Evolutionary conservation across 495 filamentous ascomycete genomes (phyloP), one percentile per base, ranked within the genome.

Genomic region (Lophium mytilinum): DNA sequence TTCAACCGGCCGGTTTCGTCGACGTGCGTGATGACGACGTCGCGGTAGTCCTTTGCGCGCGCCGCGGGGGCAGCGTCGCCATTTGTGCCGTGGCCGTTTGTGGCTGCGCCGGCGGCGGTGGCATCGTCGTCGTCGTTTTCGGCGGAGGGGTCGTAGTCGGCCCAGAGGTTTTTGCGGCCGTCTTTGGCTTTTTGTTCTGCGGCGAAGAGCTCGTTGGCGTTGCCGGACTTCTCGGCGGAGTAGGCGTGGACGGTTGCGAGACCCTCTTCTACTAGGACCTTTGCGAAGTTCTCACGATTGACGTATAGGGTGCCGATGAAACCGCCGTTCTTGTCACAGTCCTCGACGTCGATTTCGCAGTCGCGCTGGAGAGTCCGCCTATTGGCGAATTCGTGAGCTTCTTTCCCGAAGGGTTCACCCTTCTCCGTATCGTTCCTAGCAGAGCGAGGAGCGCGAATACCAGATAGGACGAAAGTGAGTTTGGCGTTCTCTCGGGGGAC

Each of bases 251-350:
- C 91, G 19, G 82, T 84, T 15, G 94, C 94, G 33, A 95, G 72
- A 47, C 94, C 94, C 72, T 97, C 94, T 71, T 97, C 93, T 3
- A 97, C 80, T 7, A 99, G 83, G 10, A 89, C 68, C 75, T 95
- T 96, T 63, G 93, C 89, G 72, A 99, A 92, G 75, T 89, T 96
- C 73, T 96, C 91, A 40, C 91, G 89, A 77, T 91, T 93, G 66
- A 97, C 78, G 64, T 91, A 96, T 1, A 99, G 80, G 14, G 87
- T 87, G 47, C 94, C 94, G 61, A 99, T 96, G 76, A 99, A 99
- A 53, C 92, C 94, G 62, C 94, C 94, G 35, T 89, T 84, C 75
- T 95, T 95, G 75, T 99, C 94, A 52, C 88, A 87, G 66, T 90
- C 90, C 71, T 95, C 87, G 9, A 99, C 84, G 57, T 97, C 90